Evolutionary conservation across 768 basidiomycete genomes (phyloP).

Genomic region (Chiua virens): DNA sequence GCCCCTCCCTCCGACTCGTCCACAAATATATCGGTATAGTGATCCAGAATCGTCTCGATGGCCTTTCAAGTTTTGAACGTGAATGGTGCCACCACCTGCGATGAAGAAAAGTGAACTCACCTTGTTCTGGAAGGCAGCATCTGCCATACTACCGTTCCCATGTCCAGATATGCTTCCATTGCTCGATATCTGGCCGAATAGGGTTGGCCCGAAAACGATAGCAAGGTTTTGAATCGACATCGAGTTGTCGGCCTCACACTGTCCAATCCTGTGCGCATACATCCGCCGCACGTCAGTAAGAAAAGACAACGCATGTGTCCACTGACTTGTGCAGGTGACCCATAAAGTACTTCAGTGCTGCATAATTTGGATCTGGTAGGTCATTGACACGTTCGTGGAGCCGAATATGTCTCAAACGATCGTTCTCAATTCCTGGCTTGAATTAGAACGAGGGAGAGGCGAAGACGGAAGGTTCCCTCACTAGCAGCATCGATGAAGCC

Average conservation of each 20-base stretch:
- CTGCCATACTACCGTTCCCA: slow-evolving; percentile 58
- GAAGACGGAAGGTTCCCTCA: slow-evolving; percentile 41
- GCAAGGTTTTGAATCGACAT: slow-evolving; percentile 94
- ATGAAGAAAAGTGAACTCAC: slow-evolving; percentile 33
- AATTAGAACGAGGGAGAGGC: neutral
- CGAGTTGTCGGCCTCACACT: slow-evolving; percentile 75
- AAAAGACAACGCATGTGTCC: neutral
- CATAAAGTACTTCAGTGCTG: slow-evolving; percentile 93
- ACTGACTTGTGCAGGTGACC: slow-evolving; percentile 87
- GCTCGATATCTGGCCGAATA: slow-evolving; percentile 72
- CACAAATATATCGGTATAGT: slow-evolving; percentile 95
- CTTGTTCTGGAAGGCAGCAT: slow-evolving; percentile 71
- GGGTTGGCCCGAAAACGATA: slow-evolving; percentile 97
- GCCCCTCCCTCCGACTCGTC: slow-evolving; percentile 66
- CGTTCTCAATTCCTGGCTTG: slow-evolving; percentile 81
- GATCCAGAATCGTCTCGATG: slow-evolving; percentile 91
- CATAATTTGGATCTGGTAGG: slow-evolving; percentile 97
- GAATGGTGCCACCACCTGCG: neutral
- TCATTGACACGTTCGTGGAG: slow-evolving; percentile 98
- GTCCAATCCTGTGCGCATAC: slow-evolving; percentile 57
- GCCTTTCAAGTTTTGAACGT: slow-evolving; percentile 49
- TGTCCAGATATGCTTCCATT: slow-evolving; percentile 45
- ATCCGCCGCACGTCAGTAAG: slow-evolving; percentile 7
- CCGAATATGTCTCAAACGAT: slow-evolving; percentile 91
- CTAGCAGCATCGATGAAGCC: slow-evolving; percentile 95